Base-by-base conservation (phyloP, 208 protist species). In the Giardia muris region DNA sequence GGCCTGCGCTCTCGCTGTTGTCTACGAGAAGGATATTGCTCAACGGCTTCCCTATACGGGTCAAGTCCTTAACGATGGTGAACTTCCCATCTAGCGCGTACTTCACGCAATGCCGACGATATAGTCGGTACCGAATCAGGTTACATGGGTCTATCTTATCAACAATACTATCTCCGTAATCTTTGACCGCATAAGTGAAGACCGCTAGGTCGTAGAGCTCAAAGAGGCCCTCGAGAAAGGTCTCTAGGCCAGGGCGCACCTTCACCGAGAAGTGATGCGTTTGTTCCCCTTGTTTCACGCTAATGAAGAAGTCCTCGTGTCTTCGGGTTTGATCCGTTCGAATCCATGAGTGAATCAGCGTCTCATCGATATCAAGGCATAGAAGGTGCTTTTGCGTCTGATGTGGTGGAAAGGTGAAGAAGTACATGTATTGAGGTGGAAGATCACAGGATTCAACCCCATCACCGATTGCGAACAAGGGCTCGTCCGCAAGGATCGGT, bases 151-250 rank as follows among this genome's bases (percentile, higher is more conserved):
- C 87, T 48, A 90, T 90, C 4, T 67, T 47, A 10, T 90, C n/a
- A 44, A 90, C 45, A 90, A 90, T 90, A 43, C 48, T 3, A 46
- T 90, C 87, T 4, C 42, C 87, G 48, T 90, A 90, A 4, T 90
- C 42, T 47, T 90, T 47, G 44, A 90, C 48, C 2, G 87, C n/a
- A 90, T 90, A 90, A 43, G 87, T 90, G n/a, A 47, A 90, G n/a
- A 90, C 48, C 42, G 43, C 2, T 47, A 90, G 45, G 1, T 90
- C 87, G 87, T 47, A 90, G 87, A 47, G 1, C 10, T 90, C 43
- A 4, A 46, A 43, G n/a, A 90, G n/a, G 30, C 1, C 30, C n/a
- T n/a, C 1, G n/a, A 90, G 45, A n/a, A 90, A 90, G 2, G 42
- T 46, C 46, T 90, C 43, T 47, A 90, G 43, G 2, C 45, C 2